phyloP scores from a whole-genome alignment of 257 asterid species.

The Asclepias syriaca region DNA sequence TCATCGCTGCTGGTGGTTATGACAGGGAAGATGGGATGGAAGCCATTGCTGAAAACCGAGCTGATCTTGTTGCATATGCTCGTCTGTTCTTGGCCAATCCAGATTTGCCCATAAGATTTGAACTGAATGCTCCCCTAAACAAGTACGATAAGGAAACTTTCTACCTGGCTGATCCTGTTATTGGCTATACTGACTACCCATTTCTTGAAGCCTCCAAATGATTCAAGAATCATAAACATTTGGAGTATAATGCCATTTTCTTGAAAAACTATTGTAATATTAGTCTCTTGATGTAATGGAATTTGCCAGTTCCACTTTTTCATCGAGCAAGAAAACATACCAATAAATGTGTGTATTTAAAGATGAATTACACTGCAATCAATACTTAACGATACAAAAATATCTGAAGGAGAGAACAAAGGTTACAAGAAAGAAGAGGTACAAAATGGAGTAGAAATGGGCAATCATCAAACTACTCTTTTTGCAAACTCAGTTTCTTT shows the following conservation, averaged over 20 bases:
- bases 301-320: too few relatives aligned
- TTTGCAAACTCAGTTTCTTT: slow-evolving; percentile 18
- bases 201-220: slow-evolving; percentile 11
- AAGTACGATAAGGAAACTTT: slow-evolving; percentile 20
- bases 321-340: too few relatives aligned
- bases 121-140: slow-evolving; percentile 3
- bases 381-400: not conserved
- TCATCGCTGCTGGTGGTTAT: slow-evolving; percentile 23
- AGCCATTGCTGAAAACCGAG: slow-evolving; percentile 17
- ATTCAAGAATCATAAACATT: slow-evolving; percentile 3
- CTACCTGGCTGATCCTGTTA: slow-evolving; percentile 18
- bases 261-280: too few relatives aligned
- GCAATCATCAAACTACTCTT: slow-evolving; percentile 9
- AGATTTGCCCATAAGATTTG: too few relatives aligned
- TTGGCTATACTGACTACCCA: slow-evolving; percentile 32
- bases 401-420: not conserved
- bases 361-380: not conserved
- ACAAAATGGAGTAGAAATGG: not conserved
- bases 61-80: slow-evolving; percentile 24
- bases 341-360: too few relatives aligned
- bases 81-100: not conserved
- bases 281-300: too few relatives aligned
- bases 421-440: not conserved
- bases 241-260: too few relatives aligned
- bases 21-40: slow-evolving; percentile 23